Evolutionary conservation across 495 filamentous ascomycete genomes (phyloP).

Genomic region (Podospora australis): DNA sequence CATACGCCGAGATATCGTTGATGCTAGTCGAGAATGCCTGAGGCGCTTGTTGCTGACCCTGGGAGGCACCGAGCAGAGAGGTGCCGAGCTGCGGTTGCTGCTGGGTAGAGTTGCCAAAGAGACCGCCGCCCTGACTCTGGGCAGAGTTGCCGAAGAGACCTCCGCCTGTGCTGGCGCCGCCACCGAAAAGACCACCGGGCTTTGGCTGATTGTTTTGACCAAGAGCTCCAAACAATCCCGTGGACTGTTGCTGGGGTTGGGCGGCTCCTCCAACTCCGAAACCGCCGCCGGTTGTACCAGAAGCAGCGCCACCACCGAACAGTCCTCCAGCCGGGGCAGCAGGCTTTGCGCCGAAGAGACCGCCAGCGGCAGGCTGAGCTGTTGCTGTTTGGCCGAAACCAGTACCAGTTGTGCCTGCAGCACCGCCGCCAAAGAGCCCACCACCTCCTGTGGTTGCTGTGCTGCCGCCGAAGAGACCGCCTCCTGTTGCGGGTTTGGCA

Average conservation of each 20-base stretch:
- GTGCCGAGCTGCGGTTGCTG: constrained; percentile 41
- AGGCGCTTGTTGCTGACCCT: constrained; percentile 39
- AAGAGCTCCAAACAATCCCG: constrained; percentile 37
- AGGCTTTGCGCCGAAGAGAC: constrained; percentile 55
- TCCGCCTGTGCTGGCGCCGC: constrained; percentile 31
- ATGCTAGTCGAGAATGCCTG: constrained; percentile 72
- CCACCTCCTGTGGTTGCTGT: constrained; percentile 43
- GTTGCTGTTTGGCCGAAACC: constrained; percentile 38
- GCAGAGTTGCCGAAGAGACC: constrained; percentile 55
- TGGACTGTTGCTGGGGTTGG: constrained; percentile 51
- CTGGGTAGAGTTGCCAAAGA: constrained; percentile 40
- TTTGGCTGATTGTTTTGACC: constrained; percentile 35
- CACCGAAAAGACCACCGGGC: constrained; percentile 38
- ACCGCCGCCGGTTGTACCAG: neutral
- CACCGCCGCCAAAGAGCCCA: constrained; percentile 42
- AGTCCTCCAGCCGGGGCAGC: constrained; percentile 40
- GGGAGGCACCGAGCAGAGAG: constrained; percentile 34
- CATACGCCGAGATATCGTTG: constrained; percentile 72
- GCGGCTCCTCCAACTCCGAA: constrained; percentile 30
- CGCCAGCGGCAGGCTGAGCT: constrained; percentile 35
- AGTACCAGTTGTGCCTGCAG: constrained; percentile 27
- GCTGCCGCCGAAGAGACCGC: constrained; percentile 41
- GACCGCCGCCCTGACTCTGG: constrained; percentile 29
- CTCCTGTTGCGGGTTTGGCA: constrained; percentile 26
- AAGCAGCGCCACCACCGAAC: constrained; percentile 37